Base-by-base conservation (phyloP, 2,329 filamentous ascomycete species). In the Xylaria sp. region DNA sequence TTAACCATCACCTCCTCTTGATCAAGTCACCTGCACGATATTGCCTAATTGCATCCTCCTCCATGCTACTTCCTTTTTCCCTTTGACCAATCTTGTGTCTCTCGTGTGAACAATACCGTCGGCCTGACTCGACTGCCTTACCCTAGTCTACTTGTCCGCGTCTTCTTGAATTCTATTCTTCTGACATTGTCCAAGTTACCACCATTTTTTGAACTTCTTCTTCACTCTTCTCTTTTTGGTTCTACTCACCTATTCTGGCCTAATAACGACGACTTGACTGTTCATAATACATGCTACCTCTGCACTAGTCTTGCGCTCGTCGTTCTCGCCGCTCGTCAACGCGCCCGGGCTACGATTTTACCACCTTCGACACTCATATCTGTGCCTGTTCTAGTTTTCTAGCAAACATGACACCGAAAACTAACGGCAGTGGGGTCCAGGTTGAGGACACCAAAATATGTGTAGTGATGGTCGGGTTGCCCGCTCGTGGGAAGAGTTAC, bases 401-500 rank as follows among this genome's bases (percentile, higher is more conserved):
- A 64, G 72, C 70, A 72, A 71, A 21, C 55, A 75, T 75, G 73
- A 72, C 72, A 66, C 72, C 70, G 55, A 62, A 64, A 75, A 81
- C 83, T 82, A 89, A 89, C 77, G 88, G 90, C 69, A 80, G 87
- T 72, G 90, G 89, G 73, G 85, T 94, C 68, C 90, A 96, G 92
- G 92, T 91, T 72, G 94, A 98, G 83, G 93, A 97, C 78, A 94
- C 92, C 64, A 92, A 92, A 78, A 96, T 99, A 81, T 98, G 94
- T 78, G 94, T 99, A 68, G 93, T 99, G 72, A 98, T 99, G 95
- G 95, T 99, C 64, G 95, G 95, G 69, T 84, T 99, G 75, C 95
- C 95, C 58, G 95, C 95, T 65, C 86, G 95, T 71, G 95, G 95
- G 74, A 99, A 99, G 85, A 97, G 92, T 81, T 88, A 97, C 78